Conservation (phyloP, 805 yeast species). For the Myxozyma neglecta region DNA sequence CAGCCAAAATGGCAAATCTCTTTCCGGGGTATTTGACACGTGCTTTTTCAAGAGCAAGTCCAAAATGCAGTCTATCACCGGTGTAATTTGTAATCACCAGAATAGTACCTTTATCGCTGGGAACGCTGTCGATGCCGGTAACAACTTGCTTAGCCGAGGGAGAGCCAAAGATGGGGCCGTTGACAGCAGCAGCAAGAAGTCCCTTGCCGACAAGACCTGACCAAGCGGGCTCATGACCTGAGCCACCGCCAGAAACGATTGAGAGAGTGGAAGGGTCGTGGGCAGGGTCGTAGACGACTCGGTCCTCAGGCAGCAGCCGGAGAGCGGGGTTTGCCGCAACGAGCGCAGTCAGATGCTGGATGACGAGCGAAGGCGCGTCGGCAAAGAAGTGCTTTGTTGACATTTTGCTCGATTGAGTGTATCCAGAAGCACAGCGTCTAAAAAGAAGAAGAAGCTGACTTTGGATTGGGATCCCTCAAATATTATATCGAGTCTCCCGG, state of each 20-base stretch:
- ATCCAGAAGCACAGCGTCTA: background rate
- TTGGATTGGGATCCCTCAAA: background rate
- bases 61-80: slow-evolving; percentile 91
- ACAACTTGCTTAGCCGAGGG: slow-evolving; percentile 88
- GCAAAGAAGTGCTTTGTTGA: slow-evolving; percentile 38
- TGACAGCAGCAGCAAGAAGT: slow-evolving; percentile 78
- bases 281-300: slow-evolving; percentile 38
- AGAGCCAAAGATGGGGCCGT: slow-evolving; percentile 87
- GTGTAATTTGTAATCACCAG: slow-evolving; percentile 89
- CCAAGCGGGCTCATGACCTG: slow-evolving; percentile 94
- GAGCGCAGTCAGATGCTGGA: slow-evolving; percentile 54
- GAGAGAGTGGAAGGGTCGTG: slow-evolving; percentile 47
- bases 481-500: background rate
- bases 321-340: slow-evolving; percentile 57
- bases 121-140: slow-evolving; percentile 53
- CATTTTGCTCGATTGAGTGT: background rate
- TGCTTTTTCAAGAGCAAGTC: slow-evolving; percentile 76
- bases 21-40: slow-evolving; percentile 11
- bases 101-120: slow-evolving; percentile 55
- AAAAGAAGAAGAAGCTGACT: background rate
- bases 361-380: slow-evolving; percentile 38
- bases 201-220: slow-evolving; percentile 89
- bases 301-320: slow-evolving; percentile 54
- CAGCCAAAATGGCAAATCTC: slow-evolving; percentile 56
- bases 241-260: slow-evolving; percentile 86